Percentiles rank a stretch among this genome's conserved stretches.
Evolutionary conservation across 176 grass and related monocot species (phyloP).

Genomic region (Zoysia japonica): DNA sequence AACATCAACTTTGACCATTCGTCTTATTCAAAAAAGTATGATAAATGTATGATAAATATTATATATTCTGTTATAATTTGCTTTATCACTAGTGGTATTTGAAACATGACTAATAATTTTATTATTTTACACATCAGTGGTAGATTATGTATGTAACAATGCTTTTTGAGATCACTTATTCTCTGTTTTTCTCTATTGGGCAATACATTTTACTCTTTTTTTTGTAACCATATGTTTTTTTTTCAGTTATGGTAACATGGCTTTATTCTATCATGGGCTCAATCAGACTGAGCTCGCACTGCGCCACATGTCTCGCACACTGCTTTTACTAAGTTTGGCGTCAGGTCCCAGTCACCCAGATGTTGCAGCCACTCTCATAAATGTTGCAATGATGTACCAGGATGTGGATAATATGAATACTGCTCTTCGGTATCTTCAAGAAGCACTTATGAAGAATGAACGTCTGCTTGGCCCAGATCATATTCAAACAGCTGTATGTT

Average conservation of each 20-base stretch:
- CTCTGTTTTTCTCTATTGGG: background rate
- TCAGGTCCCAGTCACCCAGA: constrained; percentile 91
- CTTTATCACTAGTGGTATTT: too few relatives aligned
- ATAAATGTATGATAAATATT: too few relatives aligned
- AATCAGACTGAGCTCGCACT: constrained; percentile 92
- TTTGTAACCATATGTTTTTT: constrained; percentile 23
- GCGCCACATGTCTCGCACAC: constrained; percentile 82
- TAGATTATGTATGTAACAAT: too few relatives aligned
- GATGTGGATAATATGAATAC: constrained; percentile 86
- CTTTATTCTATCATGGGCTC: constrained; percentile 91
- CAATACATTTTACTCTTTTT: background rate
- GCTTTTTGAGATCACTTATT: background rate
- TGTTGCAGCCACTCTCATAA: constrained; percentile 87
- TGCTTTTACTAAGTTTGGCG: constrained; percentile 78
- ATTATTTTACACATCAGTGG: too few relatives aligned
- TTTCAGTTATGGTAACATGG: constrained; percentile 99
- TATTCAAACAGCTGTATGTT: constrained; percentile 97
- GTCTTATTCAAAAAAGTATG: too few relatives aligned
- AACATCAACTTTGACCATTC: too few relatives aligned
- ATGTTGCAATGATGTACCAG: constrained; percentile 99
- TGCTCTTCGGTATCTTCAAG: constrained; percentile 89
- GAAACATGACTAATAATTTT: too few relatives aligned
- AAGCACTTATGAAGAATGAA: constrained; percentile 88
- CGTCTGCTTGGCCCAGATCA: constrained; percentile 83
- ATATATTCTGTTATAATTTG: too few relatives aligned